Evolutionary conservation across 345 rosid species (phyloP), one percentile per base, ranked within the genome.

Genomic region (Lepidium sativum): DNA sequence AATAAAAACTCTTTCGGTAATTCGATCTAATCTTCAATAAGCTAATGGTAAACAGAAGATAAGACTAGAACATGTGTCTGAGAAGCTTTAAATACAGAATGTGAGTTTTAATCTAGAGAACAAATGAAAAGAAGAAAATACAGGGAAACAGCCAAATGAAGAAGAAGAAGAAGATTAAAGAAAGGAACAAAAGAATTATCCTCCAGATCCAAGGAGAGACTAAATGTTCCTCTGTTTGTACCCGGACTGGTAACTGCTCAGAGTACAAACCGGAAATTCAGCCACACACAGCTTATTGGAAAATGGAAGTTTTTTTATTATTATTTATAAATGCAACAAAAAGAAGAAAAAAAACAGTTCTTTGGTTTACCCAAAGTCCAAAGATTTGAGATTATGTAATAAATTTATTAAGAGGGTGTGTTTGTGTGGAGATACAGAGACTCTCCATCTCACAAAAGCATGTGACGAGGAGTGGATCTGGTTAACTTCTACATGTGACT

Each of bases 381-480:
- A 50, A 9, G 27, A 17, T 3, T 9, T 44, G 12, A 50, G 41
- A 54, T 35, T 43, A 60, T 60, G 16, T 38, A 38, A 16, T 44
- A 50, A 2, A 55, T 39, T 56, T 44, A 31, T 4, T 9, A 39
- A 29, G 37, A 21, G 12, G 20, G 55, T 65, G 81, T 73, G 76
- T 78, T 82, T 73, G 69, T 65, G 77, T 70, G 59, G 71, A 55
- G 66, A 50, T 60, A 58, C 38, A 59, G 72, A 70, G 44, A 48
- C 70, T 72, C 69, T 68, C 71, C 61, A 48, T 71, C 69, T 75
- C 73, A 80, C 60, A 54, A 45, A 65, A 54, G 80, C 96, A 91
- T 83, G 91, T 87, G 96, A 68, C 75, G 66, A 78, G 67, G 76
- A 57, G 87, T 83, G 87, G 87, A 91, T 82, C 88, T 67, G 42